Base-by-base conservation (phyloP, 2,329 filamentous ascomycete species). In the Pseudocercospora macadamiae region DNA sequence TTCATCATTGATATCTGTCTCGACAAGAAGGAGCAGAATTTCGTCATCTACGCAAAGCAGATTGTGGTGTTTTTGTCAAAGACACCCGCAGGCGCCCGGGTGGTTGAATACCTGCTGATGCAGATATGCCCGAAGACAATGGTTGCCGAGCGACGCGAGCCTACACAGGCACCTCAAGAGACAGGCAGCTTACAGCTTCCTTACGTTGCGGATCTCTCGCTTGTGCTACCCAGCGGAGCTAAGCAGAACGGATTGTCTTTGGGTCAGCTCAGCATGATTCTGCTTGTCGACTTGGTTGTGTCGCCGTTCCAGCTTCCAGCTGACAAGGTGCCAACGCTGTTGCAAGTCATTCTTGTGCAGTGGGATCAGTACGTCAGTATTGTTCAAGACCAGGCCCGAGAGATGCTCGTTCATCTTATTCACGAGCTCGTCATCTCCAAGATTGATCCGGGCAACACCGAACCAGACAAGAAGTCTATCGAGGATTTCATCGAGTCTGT, bases 311-410 rank as follows among this genome's bases (percentile, higher is more conserved):
- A 92, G 52, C 81, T 97, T 14, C 82, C 85, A 2, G 81, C 86
- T 16, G 91, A 96, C 47, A 90, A 89, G 66, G 84, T 97, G 2
- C 91, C 93, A 1, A 83, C 96, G 23, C 80, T 99, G 18, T 79
- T 99, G 12, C 95, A 99, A 74, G 90, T 96, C 7, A 88, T 97
- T 4, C 88, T 93, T 10, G 91, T 97, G 3, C 83, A 97, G 1
- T 99, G 95, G 95, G 96, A 99, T 73, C 93, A 97, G 70, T 97
- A 99, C 70, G 96, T 91, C 1, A 87, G 91, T 2, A 84, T 97
- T 9, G 95, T 99, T 1, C 93, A 97, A 73, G 95, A 97, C 66
- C 93, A 99, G 74, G 93, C 96, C 26, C 87, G 93, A 49, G 95
- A 99, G 75, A 96, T 99, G 93, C 84, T 99, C 14, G 93, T 99